Conservation (phyloP, 495 filamentous ascomycete species). For the Penicillium macrosclerotiorum region DNA sequence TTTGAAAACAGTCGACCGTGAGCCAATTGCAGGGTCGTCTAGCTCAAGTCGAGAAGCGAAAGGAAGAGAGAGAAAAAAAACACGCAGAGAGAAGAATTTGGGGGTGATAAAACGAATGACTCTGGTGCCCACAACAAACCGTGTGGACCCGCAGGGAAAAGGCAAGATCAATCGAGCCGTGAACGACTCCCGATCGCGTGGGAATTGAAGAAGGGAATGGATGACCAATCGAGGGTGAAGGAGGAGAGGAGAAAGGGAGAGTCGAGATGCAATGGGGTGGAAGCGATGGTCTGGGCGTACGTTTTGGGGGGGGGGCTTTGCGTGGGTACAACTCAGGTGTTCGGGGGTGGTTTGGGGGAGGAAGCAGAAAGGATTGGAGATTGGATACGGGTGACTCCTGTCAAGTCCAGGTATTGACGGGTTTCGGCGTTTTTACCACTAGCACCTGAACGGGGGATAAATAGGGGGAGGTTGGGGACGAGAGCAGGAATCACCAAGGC, state of each 20-base stretch:
- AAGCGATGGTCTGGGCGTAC: slow-evolving; percentile 21
- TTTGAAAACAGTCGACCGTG: slow-evolving; percentile 13
- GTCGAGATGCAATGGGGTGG: slow-evolving; percentile 4
- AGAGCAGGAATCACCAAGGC: no score
- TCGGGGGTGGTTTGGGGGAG: background rate
- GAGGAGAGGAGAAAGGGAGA: slow-evolving; percentile 10
- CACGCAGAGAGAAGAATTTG: slow-evolving; percentile 3
- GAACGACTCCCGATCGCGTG: slow-evolving; percentile 17
- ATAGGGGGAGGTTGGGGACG: no score
- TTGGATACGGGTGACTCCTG: background rate
- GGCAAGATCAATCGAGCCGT: slow-evolving; percentile 22
- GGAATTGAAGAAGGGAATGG: slow-evolving; percentile 5
- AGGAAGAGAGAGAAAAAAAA: slow-evolving; percentile 18
- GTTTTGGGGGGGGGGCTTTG: slow-evolving; percentile 2
- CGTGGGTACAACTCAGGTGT: no score
- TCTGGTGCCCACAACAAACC: slow-evolving; percentile 18
- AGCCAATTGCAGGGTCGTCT: slow-evolving; percentile 19
- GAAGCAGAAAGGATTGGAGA: slow-evolving; percentile 1
- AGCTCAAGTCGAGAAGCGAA: slow-evolving; percentile 22
- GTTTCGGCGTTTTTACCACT: no score
- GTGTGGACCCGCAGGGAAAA: slow-evolving; percentile 20
- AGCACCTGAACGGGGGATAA: no score
- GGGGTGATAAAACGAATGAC: slow-evolving; percentile 38
- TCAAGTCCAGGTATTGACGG: background rate
- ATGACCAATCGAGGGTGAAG: slow-evolving; percentile 18